Evolutionary conservation across 2,329 filamentous ascomycete genomes (phyloP).

Genomic region (Aspergillus amoenus): DNA sequence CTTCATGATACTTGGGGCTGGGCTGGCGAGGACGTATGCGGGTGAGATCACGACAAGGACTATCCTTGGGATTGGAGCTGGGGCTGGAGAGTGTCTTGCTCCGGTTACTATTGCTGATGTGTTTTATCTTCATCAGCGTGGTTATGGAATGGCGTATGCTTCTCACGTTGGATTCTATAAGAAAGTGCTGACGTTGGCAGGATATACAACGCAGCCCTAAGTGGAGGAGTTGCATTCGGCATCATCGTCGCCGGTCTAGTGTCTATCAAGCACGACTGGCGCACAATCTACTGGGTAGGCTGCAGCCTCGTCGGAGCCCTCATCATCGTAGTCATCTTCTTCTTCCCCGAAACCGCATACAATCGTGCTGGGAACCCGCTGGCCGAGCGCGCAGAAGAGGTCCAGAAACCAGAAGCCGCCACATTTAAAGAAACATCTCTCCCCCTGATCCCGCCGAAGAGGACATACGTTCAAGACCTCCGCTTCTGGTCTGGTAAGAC

Average conservation of each 20-base stretch:
- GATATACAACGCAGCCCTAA: conserved; percentile 24
- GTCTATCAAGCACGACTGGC: conserved; percentile 34
- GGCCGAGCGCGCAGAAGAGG: not conserved
- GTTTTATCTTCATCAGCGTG: conserved; percentile 10
- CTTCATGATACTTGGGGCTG: conserved; percentile 35
- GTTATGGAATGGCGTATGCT: conserved; percentile 1
- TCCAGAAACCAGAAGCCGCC: not conserved
- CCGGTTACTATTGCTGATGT: conserved; percentile 53
- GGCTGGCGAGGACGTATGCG: conserved; percentile 32
- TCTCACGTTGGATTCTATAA: no score
- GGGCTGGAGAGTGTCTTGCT: conserved; percentile 50
- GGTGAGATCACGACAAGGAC: conserved; percentile 22
- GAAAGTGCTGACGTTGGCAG: no score
- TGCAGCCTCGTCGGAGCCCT: not conserved
- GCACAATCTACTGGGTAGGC: conserved; percentile 25
- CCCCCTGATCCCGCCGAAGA: not conserved
- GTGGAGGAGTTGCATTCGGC: conserved; percentile 23
- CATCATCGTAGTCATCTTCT: conserved; percentile 1
- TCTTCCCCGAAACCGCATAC: conserved; percentile 9
- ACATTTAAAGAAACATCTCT: not conserved
- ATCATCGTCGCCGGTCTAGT: conserved; percentile 35
- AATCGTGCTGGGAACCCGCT: not conserved
- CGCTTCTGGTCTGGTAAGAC: not conserved
- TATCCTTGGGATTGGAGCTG: conserved; percentile 49
- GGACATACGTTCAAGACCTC: not conserved